Evolutionary conservation across 2,329 filamentous ascomycete species (phyloP).

Genomic region (Calonectria pteridis): DNA sequence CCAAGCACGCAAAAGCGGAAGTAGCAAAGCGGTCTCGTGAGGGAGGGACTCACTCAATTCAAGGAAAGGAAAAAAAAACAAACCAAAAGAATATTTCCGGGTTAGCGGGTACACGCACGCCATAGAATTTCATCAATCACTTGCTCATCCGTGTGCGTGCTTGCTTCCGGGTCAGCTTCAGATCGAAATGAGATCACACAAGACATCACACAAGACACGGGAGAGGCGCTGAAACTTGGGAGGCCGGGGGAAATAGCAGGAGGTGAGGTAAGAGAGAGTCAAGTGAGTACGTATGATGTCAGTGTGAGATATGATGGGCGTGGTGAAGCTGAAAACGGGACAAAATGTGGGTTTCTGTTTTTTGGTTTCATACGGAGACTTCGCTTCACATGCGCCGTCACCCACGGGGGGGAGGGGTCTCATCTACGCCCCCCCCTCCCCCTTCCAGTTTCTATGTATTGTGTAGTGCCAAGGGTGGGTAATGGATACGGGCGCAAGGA

Average conservation of each 20-base stretch:
- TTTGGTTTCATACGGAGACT: background rate
- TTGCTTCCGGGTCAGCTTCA: constrained; percentile 46
- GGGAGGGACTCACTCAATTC: too few species aligned
- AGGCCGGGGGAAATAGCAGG: background rate
- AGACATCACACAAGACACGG: constrained; percentile 7
- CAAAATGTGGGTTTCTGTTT: background rate
- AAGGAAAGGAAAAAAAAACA: background rate
- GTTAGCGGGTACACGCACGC: background rate
- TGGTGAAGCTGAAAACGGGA: background rate
- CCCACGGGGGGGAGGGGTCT: background rate
- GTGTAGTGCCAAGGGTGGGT: background rate
- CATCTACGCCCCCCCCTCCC: background rate
- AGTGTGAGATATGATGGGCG: constrained; percentile 3
- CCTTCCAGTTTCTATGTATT: too few species aligned
- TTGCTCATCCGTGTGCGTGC: background rate
- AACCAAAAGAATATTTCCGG: background rate
- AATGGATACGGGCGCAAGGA: background rate
- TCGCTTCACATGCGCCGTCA: background rate
- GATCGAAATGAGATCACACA: background rate
- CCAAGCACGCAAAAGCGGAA: background rate
- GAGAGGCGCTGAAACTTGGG: background rate
- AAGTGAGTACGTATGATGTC: background rate
- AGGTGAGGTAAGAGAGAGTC: background rate
- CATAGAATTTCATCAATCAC: background rate
- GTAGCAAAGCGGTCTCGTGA: background rate